Conservation (phyloP, 192 early-diverging fungal species). For the Coemansia sp. region DNA sequence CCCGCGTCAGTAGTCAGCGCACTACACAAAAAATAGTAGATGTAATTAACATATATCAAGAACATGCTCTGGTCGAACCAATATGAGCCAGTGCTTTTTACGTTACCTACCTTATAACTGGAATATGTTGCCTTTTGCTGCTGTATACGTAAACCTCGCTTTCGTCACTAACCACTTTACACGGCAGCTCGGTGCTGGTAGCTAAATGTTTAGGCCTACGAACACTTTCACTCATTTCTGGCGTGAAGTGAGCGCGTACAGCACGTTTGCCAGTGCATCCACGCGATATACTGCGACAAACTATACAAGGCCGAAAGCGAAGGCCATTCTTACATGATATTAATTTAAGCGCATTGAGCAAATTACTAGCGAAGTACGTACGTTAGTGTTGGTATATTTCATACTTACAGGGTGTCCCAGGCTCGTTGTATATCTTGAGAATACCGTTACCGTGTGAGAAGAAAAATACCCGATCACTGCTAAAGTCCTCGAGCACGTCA, state of each 20-base stretch:
- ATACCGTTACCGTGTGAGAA: conserved; percentile 41
- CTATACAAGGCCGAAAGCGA: neutral
- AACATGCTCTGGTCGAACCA: neutral
- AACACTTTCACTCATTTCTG: neutral
- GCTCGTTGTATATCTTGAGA: conserved; percentile 22
- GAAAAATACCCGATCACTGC: conserved; percentile 20
- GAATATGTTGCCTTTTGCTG: conserved; percentile 1
- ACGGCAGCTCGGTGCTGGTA: neutral
- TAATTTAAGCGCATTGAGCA: neutral
- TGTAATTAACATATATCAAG: neutral
- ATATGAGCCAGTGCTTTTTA: neutral
- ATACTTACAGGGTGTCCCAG: conserved; percentile 25
- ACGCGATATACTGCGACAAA: conserved; percentile 18
- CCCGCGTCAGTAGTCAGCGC: no score
- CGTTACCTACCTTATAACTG: conserved; percentile 26
- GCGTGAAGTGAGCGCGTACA: conserved; percentile 22
- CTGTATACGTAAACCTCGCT: conserved; percentile 3
- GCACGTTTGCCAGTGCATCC: conserved; percentile 24
- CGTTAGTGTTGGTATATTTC: neutral
- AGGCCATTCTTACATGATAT: neutral
- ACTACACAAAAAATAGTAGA: no score
- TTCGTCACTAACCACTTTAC: neutral
- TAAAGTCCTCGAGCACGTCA: conserved; percentile 12
- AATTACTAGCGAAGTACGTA: neutral
- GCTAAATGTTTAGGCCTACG: neutral